Conservation (phyloP, 352 stramenopile species). For the Phytophthora nicotianae region DNA sequence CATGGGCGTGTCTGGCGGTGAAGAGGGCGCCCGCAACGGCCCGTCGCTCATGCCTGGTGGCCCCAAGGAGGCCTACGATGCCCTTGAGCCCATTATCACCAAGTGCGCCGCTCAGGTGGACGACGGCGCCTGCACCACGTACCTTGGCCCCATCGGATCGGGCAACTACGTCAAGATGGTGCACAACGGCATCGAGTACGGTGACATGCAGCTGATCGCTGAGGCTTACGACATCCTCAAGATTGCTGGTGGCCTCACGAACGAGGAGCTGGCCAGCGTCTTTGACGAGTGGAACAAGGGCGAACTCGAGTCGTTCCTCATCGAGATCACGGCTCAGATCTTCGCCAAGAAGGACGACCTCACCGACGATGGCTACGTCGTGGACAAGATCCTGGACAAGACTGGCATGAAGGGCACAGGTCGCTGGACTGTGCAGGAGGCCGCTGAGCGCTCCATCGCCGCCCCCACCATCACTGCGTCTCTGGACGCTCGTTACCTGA, state of each 20-base stretch:
- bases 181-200: conserved; percentile 99
- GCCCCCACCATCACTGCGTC: conserved; percentile 97
- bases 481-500: conserved; percentile 97
- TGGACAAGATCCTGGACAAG: conserved; percentile 99
- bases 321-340: conserved; percentile 99
- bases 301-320: conserved; percentile 97
- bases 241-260: conserved; percentile 89
- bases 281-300: conserved; percentile 98
- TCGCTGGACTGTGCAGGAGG: conserved; percentile 96
- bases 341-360: conserved; percentile 98
- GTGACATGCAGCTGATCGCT: conserved; percentile 99
- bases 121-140: conserved; percentile 96
- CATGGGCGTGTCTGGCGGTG: conserved; percentile 98
- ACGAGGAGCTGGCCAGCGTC: conserved; percentile 91
- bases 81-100: conserved; percentile 96
- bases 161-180: conserved; percentile 99
- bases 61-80: conserved; percentile 95
- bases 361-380: conserved; percentile 79
- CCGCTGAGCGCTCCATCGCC: conserved; percentile 95
- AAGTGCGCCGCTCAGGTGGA: conserved; percentile 97
- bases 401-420: conserved; percentile 99
- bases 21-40: conserved; percentile 98
- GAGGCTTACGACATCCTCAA: conserved; percentile 99
- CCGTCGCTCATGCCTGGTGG: conserved; percentile 99
- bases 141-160: conserved; percentile 94